Percentiles rank a stretch among this genome's conserved stretches.
phyloP scores from a whole-genome alignment of 495 filamentous ascomycete species.

The Filosporella fistucella region DNA sequence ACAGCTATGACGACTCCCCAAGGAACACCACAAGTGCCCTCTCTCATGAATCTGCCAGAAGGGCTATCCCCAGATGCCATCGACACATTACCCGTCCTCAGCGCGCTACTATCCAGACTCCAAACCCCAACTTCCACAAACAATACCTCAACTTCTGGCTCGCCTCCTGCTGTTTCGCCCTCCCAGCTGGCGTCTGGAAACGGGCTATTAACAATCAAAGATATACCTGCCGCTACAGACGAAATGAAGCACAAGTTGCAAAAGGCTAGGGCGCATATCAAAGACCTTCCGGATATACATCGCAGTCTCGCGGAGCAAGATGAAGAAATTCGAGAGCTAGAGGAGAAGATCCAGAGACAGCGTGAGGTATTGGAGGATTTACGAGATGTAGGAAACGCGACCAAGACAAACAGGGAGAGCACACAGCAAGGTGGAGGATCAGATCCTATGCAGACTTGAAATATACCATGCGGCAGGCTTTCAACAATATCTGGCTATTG shows the following conservation, averaged over 20 bases:
- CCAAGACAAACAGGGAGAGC: conserved; percentile 26
- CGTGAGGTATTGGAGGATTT: conserved; percentile 45
- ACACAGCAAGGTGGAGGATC: conserved; percentile 5
- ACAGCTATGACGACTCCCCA: conserved; percentile 29
- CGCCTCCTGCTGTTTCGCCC: conserved; percentile 28
- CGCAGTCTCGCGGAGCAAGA: conserved; percentile 74
- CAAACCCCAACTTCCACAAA: conserved; percentile 18
- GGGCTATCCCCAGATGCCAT: conserved; percentile 59
- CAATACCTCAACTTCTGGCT: conserved; percentile 20
- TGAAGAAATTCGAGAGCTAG: conserved; percentile 70
- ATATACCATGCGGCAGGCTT: not conserved
- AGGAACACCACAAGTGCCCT: conserved; percentile 21
- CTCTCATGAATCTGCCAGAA: conserved; percentile 35
- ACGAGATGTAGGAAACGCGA: conserved; percentile 34
- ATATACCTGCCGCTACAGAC: conserved; percentile 69
- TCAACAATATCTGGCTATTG: not conserved
- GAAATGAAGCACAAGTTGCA: conserved; percentile 75
- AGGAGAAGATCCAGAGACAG: conserved; percentile 59
- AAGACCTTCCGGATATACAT: conserved; percentile 67
- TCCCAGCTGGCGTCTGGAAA: conserved; percentile 21
- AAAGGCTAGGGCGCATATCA: conserved; percentile 64
- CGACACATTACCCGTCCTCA: conserved; percentile 80
- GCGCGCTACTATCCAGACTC: conserved; percentile 73
- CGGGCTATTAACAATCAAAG: conserved; percentile 45
- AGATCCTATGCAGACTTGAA: conserved; percentile 19